Evolutionary conservation across 306 rosid genomes (phyloP).

Genomic region (Sicyos baderoa): DNA sequence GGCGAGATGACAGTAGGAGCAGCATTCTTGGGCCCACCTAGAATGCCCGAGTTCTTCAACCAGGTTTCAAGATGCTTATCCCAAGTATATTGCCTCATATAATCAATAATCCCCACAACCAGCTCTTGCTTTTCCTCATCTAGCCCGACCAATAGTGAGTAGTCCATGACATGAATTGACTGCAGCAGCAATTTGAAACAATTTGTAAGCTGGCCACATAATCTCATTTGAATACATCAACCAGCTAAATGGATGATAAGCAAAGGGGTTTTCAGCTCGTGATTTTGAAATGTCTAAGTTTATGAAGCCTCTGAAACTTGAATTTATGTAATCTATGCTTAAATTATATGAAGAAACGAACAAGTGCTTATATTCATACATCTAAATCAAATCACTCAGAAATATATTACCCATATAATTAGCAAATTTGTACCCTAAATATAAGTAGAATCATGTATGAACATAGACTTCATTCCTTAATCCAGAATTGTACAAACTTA

Average conservation of each 20-base stretch:
- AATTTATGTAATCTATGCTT: not conserved
- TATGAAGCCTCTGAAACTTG: not conserved
- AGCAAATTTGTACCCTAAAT: not conserved
- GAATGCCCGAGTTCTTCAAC: constrained; percentile 93
- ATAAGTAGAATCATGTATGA: not conserved
- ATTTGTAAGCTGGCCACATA: not conserved
- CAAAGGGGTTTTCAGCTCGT: not conserved
- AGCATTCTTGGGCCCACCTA: constrained; percentile 87
- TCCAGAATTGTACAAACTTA: too few relatives aligned
- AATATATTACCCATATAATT: not conserved
- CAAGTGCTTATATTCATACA: not conserved
- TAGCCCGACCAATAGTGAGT: constrained; percentile 85
- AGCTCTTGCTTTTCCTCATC: constrained; percentile 87
- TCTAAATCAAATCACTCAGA: not conserved
- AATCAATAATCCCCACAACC: constrained; percentile 93
- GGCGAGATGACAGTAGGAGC: constrained; percentile 93
- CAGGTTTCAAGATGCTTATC: constrained; percentile 98
- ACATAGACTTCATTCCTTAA: not conserved
- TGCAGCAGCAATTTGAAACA: constrained; percentile 31
- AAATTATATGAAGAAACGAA: not conserved
- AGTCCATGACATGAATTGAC: constrained; percentile 94
- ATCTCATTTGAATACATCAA: not conserved
- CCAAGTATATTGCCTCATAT: constrained; percentile 98
- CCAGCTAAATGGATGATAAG: not conserved
- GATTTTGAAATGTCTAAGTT: not conserved